A percentile compares a stretch with the other conserved stretches of the same genome.
phyloP scores from a whole-genome alignment of 768 basidiomycete genomes.

The Xerocomellus intermedius region DNA sequence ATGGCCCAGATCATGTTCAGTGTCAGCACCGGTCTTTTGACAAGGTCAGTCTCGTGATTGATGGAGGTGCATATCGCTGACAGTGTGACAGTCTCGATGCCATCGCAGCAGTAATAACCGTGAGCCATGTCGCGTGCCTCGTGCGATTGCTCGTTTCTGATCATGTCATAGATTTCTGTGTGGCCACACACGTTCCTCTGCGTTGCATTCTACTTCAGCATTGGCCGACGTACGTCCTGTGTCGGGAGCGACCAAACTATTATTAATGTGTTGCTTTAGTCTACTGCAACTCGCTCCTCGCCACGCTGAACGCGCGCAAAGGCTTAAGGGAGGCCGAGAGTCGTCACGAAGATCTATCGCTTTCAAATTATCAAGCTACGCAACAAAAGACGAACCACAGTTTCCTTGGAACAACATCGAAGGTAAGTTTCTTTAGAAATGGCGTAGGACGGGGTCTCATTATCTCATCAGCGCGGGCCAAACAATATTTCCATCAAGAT shows the following conservation, averaged over 20 bases:
- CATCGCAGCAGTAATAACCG: constrained; percentile 52
- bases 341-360: constrained; percentile 4
- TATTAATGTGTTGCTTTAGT: constrained; percentile 33
- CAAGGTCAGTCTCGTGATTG: constrained; percentile 23
- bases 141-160: not conserved
- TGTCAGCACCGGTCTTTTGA: constrained; percentile 40
- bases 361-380: not conserved
- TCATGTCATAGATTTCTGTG: constrained; percentile 40
- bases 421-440: not conserved
- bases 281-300: constrained; percentile 60
- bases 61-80: constrained; percentile 3
- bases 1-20: constrained; percentile 46
- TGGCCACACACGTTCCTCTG: constrained; percentile 53
- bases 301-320: constrained; percentile 55
- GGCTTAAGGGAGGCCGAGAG: constrained; percentile 34
- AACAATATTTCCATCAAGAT: constrained; percentile 64
- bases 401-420: not conserved
- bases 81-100: constrained; percentile 43
- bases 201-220: constrained; percentile 58
- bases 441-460: not conserved
- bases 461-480: constrained; percentile 21
- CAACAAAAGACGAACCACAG: constrained; percentile 5
- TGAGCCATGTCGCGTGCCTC: constrained; percentile 12
- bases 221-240: constrained; percentile 50
- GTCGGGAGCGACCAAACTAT: too few species aligned